Evolutionary conservation across 768 basidiomycete species (phyloP), one percentile per base, ranked within the genome.

Genomic region (Podaxis pistillaris): DNA sequence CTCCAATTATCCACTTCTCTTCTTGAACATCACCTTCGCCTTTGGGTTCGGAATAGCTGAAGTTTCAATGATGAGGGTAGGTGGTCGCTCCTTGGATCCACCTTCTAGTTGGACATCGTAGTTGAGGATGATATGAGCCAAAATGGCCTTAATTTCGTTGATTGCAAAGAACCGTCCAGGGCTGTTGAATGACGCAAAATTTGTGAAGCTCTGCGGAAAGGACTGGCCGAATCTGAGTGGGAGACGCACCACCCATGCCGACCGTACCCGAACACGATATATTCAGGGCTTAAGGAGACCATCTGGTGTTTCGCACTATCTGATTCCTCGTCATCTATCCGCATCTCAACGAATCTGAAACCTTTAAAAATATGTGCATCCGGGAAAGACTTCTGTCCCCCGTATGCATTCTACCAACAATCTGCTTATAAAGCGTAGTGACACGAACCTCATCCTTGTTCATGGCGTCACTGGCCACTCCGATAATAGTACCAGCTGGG

Each of bases 141-240:
- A 64, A 72, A 83, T 77, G 0, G 72, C 64, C 60, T 83, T 82
- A 51, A 83, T 58, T 61, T 78, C 76, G 13, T 65, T 71, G 0
- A 76, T 73, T 3, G 76, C 79, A 63, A 82, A 78, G 70, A 81
- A 79, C 1, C 80, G 73, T 24, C 78, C 74, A 24, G 76, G 72
- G 55, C 70, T 70, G 47, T 17, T 13, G 64, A 64, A 60, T 68
- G 62, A 60, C 19, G 49, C 33, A 9, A 8, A 19, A 7, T 7
- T 3, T 26, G 19, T 24, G 26, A n/a, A 15, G 33, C 30, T 41
- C 37, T 15, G 41, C 12, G 17, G 9, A 37, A 13, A 19, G 38
- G 22, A 9, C 7, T 11, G 1, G 26, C 22, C 4, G 28, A 30
- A 50, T n/a, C 13, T 44, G 12, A 7, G 13, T 24, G 17, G 22